A percentile compares a stretch with the other conserved stretches of the same genome.
phyloP scores from a whole-genome alignment of 2,329 filamentous ascomycete species.

The Dissoconium aciculare region DNA sequence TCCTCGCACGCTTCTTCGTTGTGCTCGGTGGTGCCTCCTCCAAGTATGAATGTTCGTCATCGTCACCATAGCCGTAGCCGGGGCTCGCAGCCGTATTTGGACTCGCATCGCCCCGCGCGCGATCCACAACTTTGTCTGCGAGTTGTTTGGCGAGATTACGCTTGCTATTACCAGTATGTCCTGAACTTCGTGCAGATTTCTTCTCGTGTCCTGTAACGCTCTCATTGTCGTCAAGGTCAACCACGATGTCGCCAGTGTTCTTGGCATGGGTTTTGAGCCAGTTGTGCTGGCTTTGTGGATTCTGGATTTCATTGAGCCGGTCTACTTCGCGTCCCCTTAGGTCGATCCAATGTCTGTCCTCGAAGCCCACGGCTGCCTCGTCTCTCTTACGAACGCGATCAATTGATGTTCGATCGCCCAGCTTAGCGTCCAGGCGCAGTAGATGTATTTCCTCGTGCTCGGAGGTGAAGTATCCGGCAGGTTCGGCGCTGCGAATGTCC shows the following conservation, averaged over 20 bases:
- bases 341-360: slow-evolving; percentile 23
- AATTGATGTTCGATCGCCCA: slow-evolving; percentile 32
- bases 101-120: slow-evolving; percentile 19
- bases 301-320: slow-evolving; percentile 43
- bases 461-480: slow-evolving; percentile 51
- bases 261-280: slow-evolving; percentile 47
- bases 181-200: slow-evolving; percentile 23
- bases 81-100: slow-evolving; percentile 19
- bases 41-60: slow-evolving; percentile 24
- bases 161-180: slow-evolving; percentile 30
- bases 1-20: slow-evolving; percentile 22
- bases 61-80: slow-evolving; percentile 18
- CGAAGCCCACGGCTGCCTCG: slow-evolving; percentile 6
- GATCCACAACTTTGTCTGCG: slow-evolving; percentile 22
- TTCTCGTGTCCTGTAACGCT: slow-evolving; percentile 62
- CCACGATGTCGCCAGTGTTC: slow-evolving; percentile 9
- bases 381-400: slow-evolving; percentile 18
- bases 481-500: slow-evolving; percentile 37
- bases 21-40: slow-evolving; percentile 14
- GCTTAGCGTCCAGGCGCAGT: slow-evolving; percentile 44
- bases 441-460: slow-evolving; percentile 64
- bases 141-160: slow-evolving; percentile 24
- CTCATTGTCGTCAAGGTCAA: slow-evolving; percentile 22
- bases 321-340: slow-evolving; percentile 34
- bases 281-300: slow-evolving; percentile 86